Evolutionary conservation across 768 basidiomycete genomes (phyloP), one percentile per base, ranked within the genome.

Genomic region (Xanthoconium stramineum): DNA sequence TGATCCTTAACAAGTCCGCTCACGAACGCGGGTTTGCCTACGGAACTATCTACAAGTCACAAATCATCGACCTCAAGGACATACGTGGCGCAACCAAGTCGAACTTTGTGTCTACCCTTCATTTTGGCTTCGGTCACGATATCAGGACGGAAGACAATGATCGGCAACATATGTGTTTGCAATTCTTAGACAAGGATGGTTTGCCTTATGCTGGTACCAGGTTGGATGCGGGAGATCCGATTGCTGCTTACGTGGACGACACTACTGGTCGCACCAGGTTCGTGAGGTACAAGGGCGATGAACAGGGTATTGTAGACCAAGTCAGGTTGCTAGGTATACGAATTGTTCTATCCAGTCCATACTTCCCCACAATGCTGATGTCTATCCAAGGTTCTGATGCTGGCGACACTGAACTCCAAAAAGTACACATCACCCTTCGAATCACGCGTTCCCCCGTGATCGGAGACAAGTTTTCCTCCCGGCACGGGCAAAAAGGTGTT

Each of bases 401-500:
- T 6, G 91, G 92, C 14, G 94, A 97, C 67, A 79, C 82, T 3
- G 91, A 94, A 70, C 80, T 93, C 15, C 93, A 94, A 72, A 97
- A 95, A 72, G 76, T 98, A 42, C 94, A 99, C 61, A 77, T 99
- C 70, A 96, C 93, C 35, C 79, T 99, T 32, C 85, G 97, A 33
- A 89, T 99, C 61, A 87, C 94, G 19, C 92, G 97, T 61, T 82
- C 94, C 7, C 97, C 97, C 37, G 94, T 98, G 57, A 98, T 99
- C 48, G 97, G 97, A 36, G 97, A 99, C 78, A 99, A 99, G 76
- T 99, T 98, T 73, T 98, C 97, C 0, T 98, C 97, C 8, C 86
- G 97, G 30, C 97, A 99, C 69, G 97, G 97, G 32, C 97, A 99
- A 74, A 99, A 99, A 73, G 97, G 97, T 78, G 94, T 99, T 51